Evolutionary conservation across 2,329 filamentous ascomycete genomes (phyloP), one percentile per base, ranked within the genome.

Genomic region (Monilinia fructicola): DNA sequence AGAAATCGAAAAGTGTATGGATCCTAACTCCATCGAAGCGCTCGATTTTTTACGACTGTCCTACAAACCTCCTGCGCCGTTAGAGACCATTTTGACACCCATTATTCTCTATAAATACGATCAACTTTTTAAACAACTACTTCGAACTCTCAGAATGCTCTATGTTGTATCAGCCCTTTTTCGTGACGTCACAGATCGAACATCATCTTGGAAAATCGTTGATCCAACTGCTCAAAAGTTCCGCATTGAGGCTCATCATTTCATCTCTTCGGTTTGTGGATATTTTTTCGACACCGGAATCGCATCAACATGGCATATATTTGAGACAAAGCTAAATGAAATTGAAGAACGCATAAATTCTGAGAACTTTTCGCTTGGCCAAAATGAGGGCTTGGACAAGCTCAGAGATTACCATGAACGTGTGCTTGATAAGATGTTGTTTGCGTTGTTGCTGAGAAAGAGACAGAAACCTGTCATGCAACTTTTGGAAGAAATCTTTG

Each of bases 1-100:
- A 56, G 93, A 97, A 72, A 91, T 97, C 58, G 86, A 92, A 63
- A 87, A 85, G 69, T 94, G 93, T 77, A 88, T 96, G 82, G 86
- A 98, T 73, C 88, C 92, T 0, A 85, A 91, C 74, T 90, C 89
- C 0, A 83, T 98, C 23, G 88, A 94, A 75, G 95, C 95, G 0
- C 82, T 98, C n/a, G 95, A 98, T 77, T 98, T 99, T 74, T 81
- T 99, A 21, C 87, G 92, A 1, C 80, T 99, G 10, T 90, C 93
- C 55, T 98, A 97, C 78, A 90, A 89, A 52, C 84, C 93, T 0
- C 90, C 93, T 0, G 77, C 84, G 0, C 86, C 91, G 0, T 81
- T 98, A 0, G 83, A 88, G 52, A 82, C 87, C 0, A 83, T 98
- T 69, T 88, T 99, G 53, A 93, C 92, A 0, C 82, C 87, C 0